A percentile compares a stretch with the other conserved stretches of the same genome.
Conservation (phyloP, 148 eudicot species). For the Rhododendron williamsianum region DNA sequence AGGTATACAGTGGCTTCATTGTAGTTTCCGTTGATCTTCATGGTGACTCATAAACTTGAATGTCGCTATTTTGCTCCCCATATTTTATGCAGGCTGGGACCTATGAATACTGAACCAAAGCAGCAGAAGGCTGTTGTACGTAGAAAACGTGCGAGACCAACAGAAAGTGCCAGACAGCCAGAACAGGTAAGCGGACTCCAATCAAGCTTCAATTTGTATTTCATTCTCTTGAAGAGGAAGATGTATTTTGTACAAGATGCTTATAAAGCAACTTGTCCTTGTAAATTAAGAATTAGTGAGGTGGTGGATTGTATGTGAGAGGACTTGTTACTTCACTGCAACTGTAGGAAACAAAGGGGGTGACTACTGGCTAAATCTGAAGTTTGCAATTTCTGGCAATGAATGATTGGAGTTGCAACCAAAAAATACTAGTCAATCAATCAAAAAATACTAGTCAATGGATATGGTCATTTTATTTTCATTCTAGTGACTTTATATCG, state of each 20-base stretch:
- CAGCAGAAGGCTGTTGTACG: conserved; percentile 44
- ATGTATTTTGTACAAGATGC: neutral
- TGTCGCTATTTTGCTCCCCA: neutral
- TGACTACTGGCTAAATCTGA: neutral
- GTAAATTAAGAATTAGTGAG: neutral
- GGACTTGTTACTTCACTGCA: neutral
- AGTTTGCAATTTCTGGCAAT: neutral
- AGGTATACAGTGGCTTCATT: conserved; percentile 3
- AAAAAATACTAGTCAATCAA: neutral
- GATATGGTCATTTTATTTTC: neutral
- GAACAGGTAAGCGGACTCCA: conserved; percentile 57
- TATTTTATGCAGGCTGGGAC: conserved; percentile 55
- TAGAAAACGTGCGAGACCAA: conserved; percentile 47
- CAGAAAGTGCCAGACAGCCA: conserved; percentile 52
- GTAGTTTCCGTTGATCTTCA: neutral
- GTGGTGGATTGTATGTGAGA: neutral
- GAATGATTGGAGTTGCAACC: neutral
- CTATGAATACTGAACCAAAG: conserved; percentile 66
- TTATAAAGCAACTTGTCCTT: neutral
- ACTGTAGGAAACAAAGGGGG: neutral
- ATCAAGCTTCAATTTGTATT: neutral
- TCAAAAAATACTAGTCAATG: neutral
- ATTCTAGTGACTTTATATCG: neutral
- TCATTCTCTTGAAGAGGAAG: neutral
- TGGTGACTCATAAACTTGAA: neutral